Evolutionary conservation across 2,329 filamentous ascomycete genomes (phyloP).

Genomic region (Grosmannia clavigera): DNA sequence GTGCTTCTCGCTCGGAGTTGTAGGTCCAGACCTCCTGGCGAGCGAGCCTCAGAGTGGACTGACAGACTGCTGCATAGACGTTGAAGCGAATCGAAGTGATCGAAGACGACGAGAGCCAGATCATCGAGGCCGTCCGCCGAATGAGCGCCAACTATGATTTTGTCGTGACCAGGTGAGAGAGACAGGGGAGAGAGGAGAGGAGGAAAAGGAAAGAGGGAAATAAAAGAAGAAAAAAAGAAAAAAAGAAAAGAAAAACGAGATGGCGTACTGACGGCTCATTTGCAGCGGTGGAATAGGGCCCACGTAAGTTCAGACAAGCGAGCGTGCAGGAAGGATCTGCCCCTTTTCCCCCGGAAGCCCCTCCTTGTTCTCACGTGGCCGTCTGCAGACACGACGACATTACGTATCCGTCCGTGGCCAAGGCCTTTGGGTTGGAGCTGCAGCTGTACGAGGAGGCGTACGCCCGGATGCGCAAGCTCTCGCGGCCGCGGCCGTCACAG

Average conservation of each 20-base stretch:
- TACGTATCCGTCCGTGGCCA: constrained; percentile 87
- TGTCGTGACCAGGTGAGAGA: constrained; percentile 62
- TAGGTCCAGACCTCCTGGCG: constrained; percentile 20
- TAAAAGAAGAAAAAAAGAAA: neutral
- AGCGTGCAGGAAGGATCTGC: too few species aligned
- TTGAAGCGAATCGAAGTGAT: constrained; percentile 87
- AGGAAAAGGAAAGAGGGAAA: neutral
- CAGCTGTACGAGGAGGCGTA: constrained; percentile 67
- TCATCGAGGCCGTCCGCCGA: constrained; percentile 71
- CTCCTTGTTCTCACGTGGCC: too few species aligned
- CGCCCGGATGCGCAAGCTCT: constrained; percentile 71
- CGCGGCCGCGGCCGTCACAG: constrained; percentile 59
- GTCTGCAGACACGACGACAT: constrained; percentile 79
- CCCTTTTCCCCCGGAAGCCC: too few species aligned
- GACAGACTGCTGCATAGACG: constrained; percentile 26
- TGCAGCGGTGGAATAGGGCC: constrained; percentile 79
- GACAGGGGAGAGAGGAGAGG: neutral
- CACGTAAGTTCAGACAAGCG: constrained; percentile 46
- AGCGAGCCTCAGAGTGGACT: neutral
- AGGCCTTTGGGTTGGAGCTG: constrained; percentile 69
- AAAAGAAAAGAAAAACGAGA: neutral
- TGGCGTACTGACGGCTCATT: too few species aligned
- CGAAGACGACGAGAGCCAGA: constrained; percentile 81
- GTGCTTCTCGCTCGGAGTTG: constrained; percentile 50
- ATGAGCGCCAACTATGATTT: constrained; percentile 91